Evolutionary conservation across 2,329 filamentous ascomycete species (phyloP).

Genomic region (Grosmannia clavigera): DNA sequence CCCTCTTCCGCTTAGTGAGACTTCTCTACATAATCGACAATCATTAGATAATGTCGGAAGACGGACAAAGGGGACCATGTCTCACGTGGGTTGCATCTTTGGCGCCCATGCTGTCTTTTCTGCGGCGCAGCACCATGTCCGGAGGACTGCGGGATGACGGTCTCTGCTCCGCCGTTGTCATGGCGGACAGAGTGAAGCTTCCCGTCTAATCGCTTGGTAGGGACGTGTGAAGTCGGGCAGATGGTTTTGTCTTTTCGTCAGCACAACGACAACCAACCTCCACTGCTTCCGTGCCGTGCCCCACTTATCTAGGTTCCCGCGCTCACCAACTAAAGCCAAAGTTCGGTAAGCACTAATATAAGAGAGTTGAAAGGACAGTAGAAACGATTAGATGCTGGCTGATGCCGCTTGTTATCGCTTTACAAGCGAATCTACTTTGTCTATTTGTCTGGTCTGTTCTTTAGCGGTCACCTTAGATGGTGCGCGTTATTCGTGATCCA

Average conservation of each 20-base stretch:
- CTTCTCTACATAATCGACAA: slow-evolving; percentile 6
- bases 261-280: no score
- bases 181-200: not conserved
- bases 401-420: no score
- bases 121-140: not conserved
- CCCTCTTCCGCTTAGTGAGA: slow-evolving; percentile 41
- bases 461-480: no score
- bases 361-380: no score
- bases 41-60: not conserved
- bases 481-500: no score
- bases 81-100: not conserved
- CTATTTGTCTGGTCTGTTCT: no score
- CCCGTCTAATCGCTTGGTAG: not conserved
- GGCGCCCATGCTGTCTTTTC: not conserved
- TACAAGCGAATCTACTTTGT: no score
- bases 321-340: no score
- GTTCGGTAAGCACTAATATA: no score
- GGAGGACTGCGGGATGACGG: not conserved
- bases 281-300: no score
- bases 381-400: no score
- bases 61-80: not conserved
- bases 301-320: no score
- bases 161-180: not conserved
- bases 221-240: not conserved
- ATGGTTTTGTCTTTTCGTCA: not conserved